These are phyloP conservation scores for Sporormia fimetaria DNA, from an alignment of 495 filamentous ascomycete genomes.

Conservation along the genomic window DNA sequence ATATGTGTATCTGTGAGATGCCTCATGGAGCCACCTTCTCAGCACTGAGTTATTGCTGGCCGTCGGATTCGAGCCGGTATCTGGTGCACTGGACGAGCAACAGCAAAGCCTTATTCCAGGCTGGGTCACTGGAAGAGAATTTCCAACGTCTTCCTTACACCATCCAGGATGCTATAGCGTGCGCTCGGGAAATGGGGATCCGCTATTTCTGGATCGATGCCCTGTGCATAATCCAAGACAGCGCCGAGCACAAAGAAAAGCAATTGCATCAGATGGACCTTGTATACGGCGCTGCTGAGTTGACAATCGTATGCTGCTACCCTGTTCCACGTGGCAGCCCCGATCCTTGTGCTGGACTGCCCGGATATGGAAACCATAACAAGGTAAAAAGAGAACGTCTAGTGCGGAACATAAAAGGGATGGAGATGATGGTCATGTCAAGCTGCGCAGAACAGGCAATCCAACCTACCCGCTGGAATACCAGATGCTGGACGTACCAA, in stretches of 20 bases:
- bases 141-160: background rate
- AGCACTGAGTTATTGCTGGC: conserved; percentile 2
- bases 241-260: background rate
- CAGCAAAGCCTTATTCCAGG: background rate
- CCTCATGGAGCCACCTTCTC: background rate
- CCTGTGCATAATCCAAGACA: conserved; percentile 3
- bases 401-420: background rate
- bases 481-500: conserved; percentile 1
- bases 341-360: background rate
- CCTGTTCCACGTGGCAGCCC: background rate
- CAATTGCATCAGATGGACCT: background rate
- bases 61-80: background rate
- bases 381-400: background rate
- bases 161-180: background rate
- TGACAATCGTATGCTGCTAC: background rate
- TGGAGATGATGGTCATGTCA: background rate
- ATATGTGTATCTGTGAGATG: background rate
- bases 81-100: background rate
- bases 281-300: background rate
- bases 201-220: conserved; percentile 5
- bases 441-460: background rate
- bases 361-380: background rate
- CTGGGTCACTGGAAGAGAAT: background rate
- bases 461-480: background rate
- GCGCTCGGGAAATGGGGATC: background rate